These are phyloP conservation scores for Boletus sensibilis DNA, from an alignment of 768 basidiomycete species.

Conservation along the genomic window DNA sequence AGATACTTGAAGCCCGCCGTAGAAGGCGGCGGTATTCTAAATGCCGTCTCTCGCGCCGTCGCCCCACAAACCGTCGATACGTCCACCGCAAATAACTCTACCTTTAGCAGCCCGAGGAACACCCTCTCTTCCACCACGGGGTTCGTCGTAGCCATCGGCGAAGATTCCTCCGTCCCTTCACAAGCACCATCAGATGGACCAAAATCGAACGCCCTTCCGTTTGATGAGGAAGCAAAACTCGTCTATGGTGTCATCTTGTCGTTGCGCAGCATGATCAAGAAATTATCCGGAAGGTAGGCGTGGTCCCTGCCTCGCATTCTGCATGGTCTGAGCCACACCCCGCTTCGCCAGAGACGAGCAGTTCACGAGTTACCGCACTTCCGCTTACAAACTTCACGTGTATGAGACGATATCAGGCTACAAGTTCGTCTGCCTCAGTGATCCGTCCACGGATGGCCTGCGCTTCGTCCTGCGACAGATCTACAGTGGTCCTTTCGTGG, in stretches of 20 bases:
- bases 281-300: conserved; percentile 73
- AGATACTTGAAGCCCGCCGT: conserved; percentile 69
- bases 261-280: conserved; percentile 91
- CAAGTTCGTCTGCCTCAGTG: conserved; percentile 93
- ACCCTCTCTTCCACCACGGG: conserved; percentile 65
- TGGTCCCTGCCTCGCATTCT: not conserved
- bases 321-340: not conserved
- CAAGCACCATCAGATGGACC: conserved; percentile 17
- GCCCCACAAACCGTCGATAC: conserved; percentile 35
- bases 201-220: conserved; percentile 63
- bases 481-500: conserved; percentile 90
- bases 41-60: conserved; percentile 76
- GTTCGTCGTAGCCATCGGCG: conserved; percentile 60
- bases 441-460: conserved; percentile 79
- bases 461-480: conserved; percentile 83
- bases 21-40: conserved; percentile 70
- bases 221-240: conserved; percentile 96
- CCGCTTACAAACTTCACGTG: conserved; percentile 89
- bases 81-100: conserved; percentile 35
- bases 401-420: conserved; percentile 91
- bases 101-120: conserved; percentile 59
- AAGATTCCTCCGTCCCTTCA: conserved; percentile 39
- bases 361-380: conserved; percentile 88
- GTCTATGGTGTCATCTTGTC: conserved; percentile 95
- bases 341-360: conserved; percentile 69